Conservation (phyloP, 495 filamentous ascomycete genomes). For the Aspergillus haitiensis region DNA sequence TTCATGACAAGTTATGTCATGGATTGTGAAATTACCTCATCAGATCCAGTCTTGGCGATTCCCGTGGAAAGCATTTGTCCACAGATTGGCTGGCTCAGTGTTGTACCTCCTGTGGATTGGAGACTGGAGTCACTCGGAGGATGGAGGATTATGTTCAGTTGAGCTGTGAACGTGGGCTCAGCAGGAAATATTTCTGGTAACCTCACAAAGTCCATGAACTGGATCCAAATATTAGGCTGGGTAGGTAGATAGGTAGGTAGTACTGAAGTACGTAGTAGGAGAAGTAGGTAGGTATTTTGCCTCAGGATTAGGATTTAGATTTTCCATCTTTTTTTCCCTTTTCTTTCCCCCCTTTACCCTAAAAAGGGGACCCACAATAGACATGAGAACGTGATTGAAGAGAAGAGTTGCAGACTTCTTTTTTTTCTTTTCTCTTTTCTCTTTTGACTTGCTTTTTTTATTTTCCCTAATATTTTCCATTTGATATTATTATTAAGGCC, state of each 20-base stretch:
- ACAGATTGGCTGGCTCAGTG: background rate
- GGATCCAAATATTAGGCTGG: too few relatives aligned
- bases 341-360: too few relatives aligned
- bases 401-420: background rate
- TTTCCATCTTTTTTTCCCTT: too few relatives aligned
- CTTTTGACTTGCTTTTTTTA: background rate
- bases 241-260: too few relatives aligned
- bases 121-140: background rate
- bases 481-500: background rate
- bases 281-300: background rate
- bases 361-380: too few relatives aligned
- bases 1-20: background rate
- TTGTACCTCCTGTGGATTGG: background rate
- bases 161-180: slow-evolving; percentile 8
- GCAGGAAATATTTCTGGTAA: slow-evolving; percentile 2
- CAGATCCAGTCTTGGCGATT: slow-evolving; percentile 1
- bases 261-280: too few relatives aligned
- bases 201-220: background rate
- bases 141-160: background rate
- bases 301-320: background rate
- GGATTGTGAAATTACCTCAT: background rate
- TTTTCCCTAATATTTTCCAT: background rate
- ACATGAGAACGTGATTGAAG: too few relatives aligned
- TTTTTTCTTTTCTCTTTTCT: background rate
- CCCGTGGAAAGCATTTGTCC: slow-evolving; percentile 3